Evolutionary conservation across 2,329 filamentous ascomycete species (phyloP).

Genomic region (Nemania sp.): DNA sequence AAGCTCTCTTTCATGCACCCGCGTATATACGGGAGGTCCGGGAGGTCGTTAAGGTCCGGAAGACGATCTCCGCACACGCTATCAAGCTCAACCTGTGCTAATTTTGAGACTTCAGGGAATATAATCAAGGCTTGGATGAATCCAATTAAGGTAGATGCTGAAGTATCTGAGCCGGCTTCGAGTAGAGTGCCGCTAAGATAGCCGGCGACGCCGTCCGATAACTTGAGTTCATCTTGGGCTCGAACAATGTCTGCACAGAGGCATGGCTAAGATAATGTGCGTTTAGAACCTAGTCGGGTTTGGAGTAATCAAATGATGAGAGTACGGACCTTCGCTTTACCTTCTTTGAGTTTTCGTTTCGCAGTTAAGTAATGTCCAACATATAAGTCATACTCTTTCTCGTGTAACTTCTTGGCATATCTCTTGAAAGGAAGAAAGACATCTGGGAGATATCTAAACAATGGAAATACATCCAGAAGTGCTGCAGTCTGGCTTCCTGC

Average conservation of each 20-base stretch:
- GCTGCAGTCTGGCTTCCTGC: conserved; percentile 51
- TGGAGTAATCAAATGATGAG: no score
- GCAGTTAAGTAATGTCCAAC: conserved; percentile 56
- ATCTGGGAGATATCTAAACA: conserved; percentile 59
- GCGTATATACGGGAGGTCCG: conserved; percentile 59
- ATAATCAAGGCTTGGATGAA: conserved; percentile 57
- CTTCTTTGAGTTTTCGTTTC: conserved; percentile 51
- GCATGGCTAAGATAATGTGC: conserved; percentile 51
- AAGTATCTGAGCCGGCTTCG: conserved; percentile 56
- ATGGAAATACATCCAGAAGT: conserved; percentile 60
- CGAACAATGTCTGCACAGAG: conserved; percentile 46
- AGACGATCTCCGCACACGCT: conserved; percentile 57
- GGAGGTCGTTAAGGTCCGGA: conserved; percentile 57
- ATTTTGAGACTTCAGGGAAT: conserved; percentile 52
- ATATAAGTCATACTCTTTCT: conserved; percentile 57
- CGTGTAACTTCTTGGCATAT: conserved; percentile 58
- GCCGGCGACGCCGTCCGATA: conserved; percentile 51
- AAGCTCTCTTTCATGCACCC: conserved; percentile 59
- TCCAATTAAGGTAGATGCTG: conserved; percentile 51
- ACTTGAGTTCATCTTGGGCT: conserved; percentile 51
- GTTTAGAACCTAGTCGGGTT: no score
- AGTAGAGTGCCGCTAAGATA: conserved; percentile 49
- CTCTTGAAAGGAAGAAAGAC: conserved; percentile 54
- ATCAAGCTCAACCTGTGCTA: conserved; percentile 53
- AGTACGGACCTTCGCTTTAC: conserved; percentile 43